Evolutionary conservation across 164 flowering plant genomes (phyloP), one percentile per base, ranked within the genome.

Genomic region (Amborella trichopoda): DNA sequence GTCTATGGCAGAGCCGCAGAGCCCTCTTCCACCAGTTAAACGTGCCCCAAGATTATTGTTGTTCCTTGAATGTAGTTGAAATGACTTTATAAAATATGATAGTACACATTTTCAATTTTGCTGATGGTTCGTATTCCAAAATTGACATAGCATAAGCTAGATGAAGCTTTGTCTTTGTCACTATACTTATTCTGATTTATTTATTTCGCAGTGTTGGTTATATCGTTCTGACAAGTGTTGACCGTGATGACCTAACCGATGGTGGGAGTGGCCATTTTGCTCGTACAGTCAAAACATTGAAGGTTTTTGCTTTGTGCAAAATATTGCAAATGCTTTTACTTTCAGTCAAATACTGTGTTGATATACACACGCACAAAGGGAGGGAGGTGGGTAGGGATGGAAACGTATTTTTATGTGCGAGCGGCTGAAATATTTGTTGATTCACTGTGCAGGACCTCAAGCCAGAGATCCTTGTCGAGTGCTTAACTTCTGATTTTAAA

Each of bases 241-340:
- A 90, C 56, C 94, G 98, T 47, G 96, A 90, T 59, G 98, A 90
- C 69, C 28, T 90, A 55, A 89, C 93, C 56, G 98, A 90, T 66
- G 96, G 96, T 52, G 98, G 96, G 48, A 90, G 98, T 67, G 78
- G 85, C 28, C 98, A 90, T 70, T 90, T 90, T 73, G 81, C 93
- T 37, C 69, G 53, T 49, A 86, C 98, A 2, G 94, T 90, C 37
- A 55, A 68, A 63, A 83, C 87, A 6, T 63, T 90, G 84, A 90
- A 90, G 98, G 96, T 86, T 8, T 21, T n/a, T 43, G 19, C 22
- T 1, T 37, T 8, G n/a, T n/a, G n/a, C n/a, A n/a, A n/a, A n/a
- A n/a, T n/a, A n/a, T n/a, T n/a, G n/a, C n/a, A n/a, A 30, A 30
- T 37, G 8, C 16, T 37, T 37, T 8, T 6, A 8, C 5, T 37